phyloP scores from a whole-genome alignment of 2,329 filamentous ascomycete species.

The Nothophoma quercina region DNA sequence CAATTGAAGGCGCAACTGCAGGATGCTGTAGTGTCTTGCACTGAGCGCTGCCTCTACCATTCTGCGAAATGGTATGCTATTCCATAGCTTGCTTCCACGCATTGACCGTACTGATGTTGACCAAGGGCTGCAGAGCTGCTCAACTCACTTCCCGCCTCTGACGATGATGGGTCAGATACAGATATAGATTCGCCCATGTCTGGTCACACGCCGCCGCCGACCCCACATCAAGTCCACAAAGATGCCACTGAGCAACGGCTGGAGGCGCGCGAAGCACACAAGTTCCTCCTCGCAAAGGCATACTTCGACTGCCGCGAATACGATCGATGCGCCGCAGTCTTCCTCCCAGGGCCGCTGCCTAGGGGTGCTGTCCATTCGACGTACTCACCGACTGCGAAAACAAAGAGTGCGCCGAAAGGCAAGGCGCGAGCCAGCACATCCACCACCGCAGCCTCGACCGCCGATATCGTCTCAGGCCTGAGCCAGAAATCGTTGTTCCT shows the following conservation, averaged over 20 bases:
- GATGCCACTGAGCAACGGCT: conserved; percentile 77
- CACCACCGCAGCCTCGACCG: conserved; percentile 43
- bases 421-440: conserved; percentile 60
- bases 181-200: conserved; percentile 68
- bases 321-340: conserved; percentile 89
- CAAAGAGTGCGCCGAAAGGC: conserved; percentile 61
- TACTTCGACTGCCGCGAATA: conserved; percentile 96
- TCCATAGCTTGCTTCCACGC: neutral
- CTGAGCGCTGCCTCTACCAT: conserved; percentile 93
- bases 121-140: conserved; percentile 91
- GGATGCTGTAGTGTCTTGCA: conserved; percentile 87
- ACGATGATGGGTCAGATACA: conserved; percentile 63
- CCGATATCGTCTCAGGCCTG: conserved; percentile 58
- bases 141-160: conserved; percentile 72
- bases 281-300: conserved; percentile 89
- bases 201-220: conserved; percentile 55
- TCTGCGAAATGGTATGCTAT: conserved; percentile 85
- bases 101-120: conserved; percentile 35
- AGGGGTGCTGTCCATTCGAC: conserved; percentile 66
- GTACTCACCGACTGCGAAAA: conserved; percentile 41
- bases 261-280: conserved; percentile 80
- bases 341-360: conserved; percentile 82
- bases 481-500: conserved; percentile 95
- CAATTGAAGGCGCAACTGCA: conserved; percentile 79
- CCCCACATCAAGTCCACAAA: conserved; percentile 58